These are phyloP conservation scores for Pilobolus umbonatus DNA, from an alignment of 192 early-diverging fungal species.

Conservation along the genomic window DNA sequence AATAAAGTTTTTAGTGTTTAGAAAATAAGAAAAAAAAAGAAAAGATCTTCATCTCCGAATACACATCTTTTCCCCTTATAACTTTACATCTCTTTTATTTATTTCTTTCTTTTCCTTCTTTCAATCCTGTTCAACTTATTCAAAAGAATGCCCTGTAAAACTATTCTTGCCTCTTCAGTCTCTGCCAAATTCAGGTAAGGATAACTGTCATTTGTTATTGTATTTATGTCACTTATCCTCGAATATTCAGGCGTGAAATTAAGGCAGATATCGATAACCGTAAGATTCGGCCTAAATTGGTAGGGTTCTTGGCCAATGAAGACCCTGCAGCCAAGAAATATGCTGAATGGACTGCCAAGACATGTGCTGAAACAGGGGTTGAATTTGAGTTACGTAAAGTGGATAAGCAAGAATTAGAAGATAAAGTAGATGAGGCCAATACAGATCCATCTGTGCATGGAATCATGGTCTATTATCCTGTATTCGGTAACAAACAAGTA, in stretches of 20 bases:
- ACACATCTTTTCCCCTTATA: neutral
- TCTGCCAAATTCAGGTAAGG: constrained; percentile 60
- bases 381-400: constrained; percentile 87
- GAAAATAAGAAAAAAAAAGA: neutral
- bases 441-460: constrained; percentile 80
- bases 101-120: neutral
- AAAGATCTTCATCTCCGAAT: neutral
- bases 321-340: constrained; percentile 91
- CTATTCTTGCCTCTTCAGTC: constrained; percentile 58
- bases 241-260: constrained; percentile 55
- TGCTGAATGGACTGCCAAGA: constrained; percentile 93
- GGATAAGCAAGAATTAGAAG: constrained; percentile 78
- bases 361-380: constrained; percentile 85
- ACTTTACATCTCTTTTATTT: neutral
- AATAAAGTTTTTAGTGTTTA: too few species aligned
- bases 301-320: constrained; percentile 93
- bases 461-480: constrained; percentile 99
- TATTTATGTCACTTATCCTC: neutral
- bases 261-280: constrained; percentile 61
- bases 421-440: constrained; percentile 84
- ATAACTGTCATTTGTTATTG: neutral
- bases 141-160: constrained; percentile 42
- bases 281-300: constrained; percentile 64
- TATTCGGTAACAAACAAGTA: constrained; percentile 89
- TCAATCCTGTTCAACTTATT: neutral